Conservation (phyloP, 192 early-diverging fungal genomes). For the Physocladia obscura region DNA sequence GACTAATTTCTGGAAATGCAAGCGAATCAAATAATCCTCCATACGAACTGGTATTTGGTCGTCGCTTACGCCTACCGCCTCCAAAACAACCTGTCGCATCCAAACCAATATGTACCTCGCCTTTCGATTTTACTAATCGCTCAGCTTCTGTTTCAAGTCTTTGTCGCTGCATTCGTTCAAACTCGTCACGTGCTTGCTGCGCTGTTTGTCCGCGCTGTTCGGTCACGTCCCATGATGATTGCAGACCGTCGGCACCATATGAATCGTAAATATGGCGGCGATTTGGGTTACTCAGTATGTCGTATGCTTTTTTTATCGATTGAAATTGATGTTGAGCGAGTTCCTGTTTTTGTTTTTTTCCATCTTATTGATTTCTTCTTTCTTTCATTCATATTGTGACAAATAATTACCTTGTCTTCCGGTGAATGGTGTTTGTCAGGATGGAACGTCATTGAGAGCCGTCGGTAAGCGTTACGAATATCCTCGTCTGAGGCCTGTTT, state of each 20-base stretch:
- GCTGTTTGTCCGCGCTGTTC: conserved; percentile 19
- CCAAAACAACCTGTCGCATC: conserved; percentile 50
- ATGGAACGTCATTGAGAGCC: conserved; percentile 54
- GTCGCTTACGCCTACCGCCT: conserved; percentile 3
- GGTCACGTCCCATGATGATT: conserved; percentile 46
- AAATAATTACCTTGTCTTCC: conserved; percentile 38
- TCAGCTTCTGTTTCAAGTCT: conserved; percentile 45
- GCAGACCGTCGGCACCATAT: conserved; percentile 49
- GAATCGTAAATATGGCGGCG: conserved; percentile 57
- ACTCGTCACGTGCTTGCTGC: conserved; percentile 48
- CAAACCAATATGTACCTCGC: conserved; percentile 49
- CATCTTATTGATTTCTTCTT: background rate
- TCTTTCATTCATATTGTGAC: background rate
- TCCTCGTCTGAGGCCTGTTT: conserved; percentile 52
- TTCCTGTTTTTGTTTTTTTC: conserved; percentile 17
- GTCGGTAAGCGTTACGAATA: conserved; percentile 50
- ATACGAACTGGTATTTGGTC: conserved; percentile 4
- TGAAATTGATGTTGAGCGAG: conserved; percentile 49
- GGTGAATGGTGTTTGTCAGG: conserved; percentile 54
- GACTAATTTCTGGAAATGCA: conserved; percentile 36
- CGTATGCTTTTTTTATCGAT: conserved; percentile 51
- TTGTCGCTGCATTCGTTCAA: conserved; percentile 35
- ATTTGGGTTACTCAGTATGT: conserved; percentile 48
- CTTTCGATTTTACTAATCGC: conserved; percentile 47
- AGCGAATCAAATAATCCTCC: conserved; percentile 5